These are phyloP conservation scores for Colletotrichum sp. DNA, from an alignment of 2,329 filamentous ascomycete species.

Conservation along the genomic window DNA sequence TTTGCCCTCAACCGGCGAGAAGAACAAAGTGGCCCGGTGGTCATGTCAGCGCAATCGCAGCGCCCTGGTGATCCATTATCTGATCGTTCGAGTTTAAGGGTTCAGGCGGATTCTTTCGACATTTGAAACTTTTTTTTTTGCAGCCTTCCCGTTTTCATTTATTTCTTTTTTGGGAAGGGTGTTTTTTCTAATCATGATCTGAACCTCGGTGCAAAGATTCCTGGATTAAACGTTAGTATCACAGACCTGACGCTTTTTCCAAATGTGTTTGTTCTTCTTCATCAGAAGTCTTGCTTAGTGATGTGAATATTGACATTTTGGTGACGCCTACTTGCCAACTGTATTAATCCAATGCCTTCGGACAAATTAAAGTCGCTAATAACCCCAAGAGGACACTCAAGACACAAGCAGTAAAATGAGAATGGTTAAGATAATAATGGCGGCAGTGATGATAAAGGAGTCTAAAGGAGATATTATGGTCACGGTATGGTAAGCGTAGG, in stretches of 20 bases:
- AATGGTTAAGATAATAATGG: no score
- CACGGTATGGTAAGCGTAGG: fast-evolving
- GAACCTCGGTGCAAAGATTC: background rate
- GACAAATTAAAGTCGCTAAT: no score
- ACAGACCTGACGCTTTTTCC: background rate
- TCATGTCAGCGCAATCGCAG: background rate
- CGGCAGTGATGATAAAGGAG: no score
- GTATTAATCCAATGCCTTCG: no score
- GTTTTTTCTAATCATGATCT: background rate
- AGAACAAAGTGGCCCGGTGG: background rate
- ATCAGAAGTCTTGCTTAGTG: no score
- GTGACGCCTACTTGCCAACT: no score
- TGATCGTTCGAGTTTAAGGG: background rate
- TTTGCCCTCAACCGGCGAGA: background rate
- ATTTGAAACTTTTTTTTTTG: background rate
- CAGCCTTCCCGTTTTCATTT: background rate
- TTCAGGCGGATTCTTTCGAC: background rate
- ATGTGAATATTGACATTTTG: no score
- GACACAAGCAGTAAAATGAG: no score
- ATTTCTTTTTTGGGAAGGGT: background rate
- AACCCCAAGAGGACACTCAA: no score
- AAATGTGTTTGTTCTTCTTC: no score
- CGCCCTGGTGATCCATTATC: background rate
- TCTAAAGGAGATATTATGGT: fast-evolving
- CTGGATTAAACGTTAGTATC: background rate